Base-by-base conservation (phyloP, 352 stramenopile species). In the Globisporangium paddicum region DNA sequence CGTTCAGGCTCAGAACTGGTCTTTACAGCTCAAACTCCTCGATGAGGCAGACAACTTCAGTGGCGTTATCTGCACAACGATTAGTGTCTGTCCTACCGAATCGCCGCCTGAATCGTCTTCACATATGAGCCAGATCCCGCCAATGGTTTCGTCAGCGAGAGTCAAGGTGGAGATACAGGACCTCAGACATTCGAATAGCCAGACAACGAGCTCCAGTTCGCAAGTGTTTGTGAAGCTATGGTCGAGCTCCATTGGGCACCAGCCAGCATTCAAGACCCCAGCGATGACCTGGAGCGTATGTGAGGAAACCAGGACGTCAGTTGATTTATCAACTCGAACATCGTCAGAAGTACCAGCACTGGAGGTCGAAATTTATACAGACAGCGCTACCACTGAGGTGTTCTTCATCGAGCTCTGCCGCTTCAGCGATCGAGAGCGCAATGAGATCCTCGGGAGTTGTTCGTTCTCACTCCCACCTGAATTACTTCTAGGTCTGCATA, bases 351-450 rank as follows among this genome's bases (percentile, higher is more conserved):
- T n/a, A 41, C n/a, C 19, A 41, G 16, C 16, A 19, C 40, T 26
- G 19, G 26, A 53, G 34, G 28, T 34, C 7, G 14, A 26, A 10
- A 49, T 28, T 9, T 5, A 30, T 21, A 8, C 23, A 38, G 11
- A 30, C n/a, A 42, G 37, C 26, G 3, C 7, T 26, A 2, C 16
- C 18, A 34, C 28, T 19, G 60, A 66, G 13, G 52, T 61, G 8
- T 51, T 60, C 45, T 61, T 60, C 26, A 14, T 66, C 42, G 42
- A 66, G 48, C 6, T 63, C 9, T 56, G 30, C 44, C 62, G 49
- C 35, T 66, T 45, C 14, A 68, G 47, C 19, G 38, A 57, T 8
- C 41, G 42, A 28, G 49, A 53, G 23, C 62, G 50, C 32, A 61
- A 61, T 19, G 41, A 59, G 2, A 9, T 48, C 3, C 32, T 68